Conservation (phyloP, 371 early-diverging fungal species). For the Lichtheimia corymbifera region DNA sequence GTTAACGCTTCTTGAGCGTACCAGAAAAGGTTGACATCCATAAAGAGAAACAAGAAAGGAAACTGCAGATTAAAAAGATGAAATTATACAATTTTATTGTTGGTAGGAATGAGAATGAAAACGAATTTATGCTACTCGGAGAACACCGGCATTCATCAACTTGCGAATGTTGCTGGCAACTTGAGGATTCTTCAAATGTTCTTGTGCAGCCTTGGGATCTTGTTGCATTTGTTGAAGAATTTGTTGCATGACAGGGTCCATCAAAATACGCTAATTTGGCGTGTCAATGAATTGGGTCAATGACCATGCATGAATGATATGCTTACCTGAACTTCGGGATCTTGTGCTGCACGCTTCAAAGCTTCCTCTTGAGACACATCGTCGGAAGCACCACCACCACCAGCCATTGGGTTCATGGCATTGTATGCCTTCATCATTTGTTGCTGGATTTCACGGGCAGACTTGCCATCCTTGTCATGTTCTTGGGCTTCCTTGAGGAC, state of each 20-base stretch:
- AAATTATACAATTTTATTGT: background rate
- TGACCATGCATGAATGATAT: background rate
- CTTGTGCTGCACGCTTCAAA: conserved; percentile 80
- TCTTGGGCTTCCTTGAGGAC: conserved; percentile 78
- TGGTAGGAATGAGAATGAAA: background rate
- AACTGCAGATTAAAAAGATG: background rate
- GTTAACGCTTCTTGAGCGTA: background rate
- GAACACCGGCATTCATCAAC: conserved; percentile 88
- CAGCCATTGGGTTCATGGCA: conserved; percentile 69
- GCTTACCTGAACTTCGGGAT: conserved; percentile 86
- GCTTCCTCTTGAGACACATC: conserved; percentile 78
- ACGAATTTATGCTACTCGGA: conserved; percentile 61
- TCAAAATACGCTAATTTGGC: conserved; percentile 63
- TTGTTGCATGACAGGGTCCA: conserved; percentile 94
- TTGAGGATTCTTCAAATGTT: conserved; percentile 89
- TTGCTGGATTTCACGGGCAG: conserved; percentile 78
- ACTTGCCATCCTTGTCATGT: conserved; percentile 84
- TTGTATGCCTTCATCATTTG: conserved; percentile 77
- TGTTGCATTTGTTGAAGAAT: conserved; percentile 97
- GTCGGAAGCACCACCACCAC: conserved; percentile 27
- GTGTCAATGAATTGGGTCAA: background rate
- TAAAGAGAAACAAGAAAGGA: background rate
- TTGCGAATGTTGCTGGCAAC: conserved; percentile 94
- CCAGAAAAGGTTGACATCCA: background rate
- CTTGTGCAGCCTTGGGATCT: conserved; percentile 91